phyloP scores from a whole-genome alignment of 2,329 filamentous ascomycete species.

The Tolypocladium guangdongense region DNA sequence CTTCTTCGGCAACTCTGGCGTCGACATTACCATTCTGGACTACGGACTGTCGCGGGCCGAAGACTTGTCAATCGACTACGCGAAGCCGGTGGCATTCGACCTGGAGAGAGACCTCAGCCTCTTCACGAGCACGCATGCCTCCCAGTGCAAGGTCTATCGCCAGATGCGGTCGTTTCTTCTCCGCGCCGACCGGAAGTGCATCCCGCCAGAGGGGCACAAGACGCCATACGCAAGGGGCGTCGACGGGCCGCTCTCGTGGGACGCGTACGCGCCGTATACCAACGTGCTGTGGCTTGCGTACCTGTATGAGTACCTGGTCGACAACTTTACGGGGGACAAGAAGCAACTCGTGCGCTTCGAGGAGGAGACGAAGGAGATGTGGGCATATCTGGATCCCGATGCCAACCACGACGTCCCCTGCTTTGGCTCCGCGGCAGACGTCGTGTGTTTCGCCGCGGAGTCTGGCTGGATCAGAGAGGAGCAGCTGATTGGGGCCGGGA shows the following conservation, averaged over 20 bases:
- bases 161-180: constrained; percentile 50
- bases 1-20: constrained; percentile 46
- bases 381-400: constrained; percentile 40
- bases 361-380: constrained; percentile 39
- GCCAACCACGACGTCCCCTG: constrained; percentile 35
- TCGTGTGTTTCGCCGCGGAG: constrained; percentile 46
- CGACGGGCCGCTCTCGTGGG: constrained; percentile 42
- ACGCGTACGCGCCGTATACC: constrained; percentile 45
- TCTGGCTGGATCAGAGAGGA: constrained; percentile 44
- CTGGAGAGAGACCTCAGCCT: constrained; percentile 48
- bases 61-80: constrained; percentile 24
- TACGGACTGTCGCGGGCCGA: constrained; percentile 53
- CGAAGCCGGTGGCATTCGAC: constrained; percentile 39
- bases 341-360: constrained; percentile 35
- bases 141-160: constrained; percentile 51
- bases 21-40: constrained; percentile 54
- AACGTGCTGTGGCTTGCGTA: constrained; percentile 58
- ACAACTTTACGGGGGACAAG: constrained; percentile 35
- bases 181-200: constrained; percentile 36
- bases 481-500: constrained; percentile 33
- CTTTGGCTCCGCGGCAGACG: constrained; percentile 44
- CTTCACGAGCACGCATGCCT: constrained; percentile 48
- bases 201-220: constrained; percentile 35
- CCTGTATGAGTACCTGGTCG: constrained; percentile 41
- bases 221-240: constrained; percentile 34